Percentiles rank a stretch among this genome's conserved stretches.
phyloP scores from a whole-genome alignment of 2,329 filamentous ascomycete genomes.

The Diaporthe citri region DNA sequence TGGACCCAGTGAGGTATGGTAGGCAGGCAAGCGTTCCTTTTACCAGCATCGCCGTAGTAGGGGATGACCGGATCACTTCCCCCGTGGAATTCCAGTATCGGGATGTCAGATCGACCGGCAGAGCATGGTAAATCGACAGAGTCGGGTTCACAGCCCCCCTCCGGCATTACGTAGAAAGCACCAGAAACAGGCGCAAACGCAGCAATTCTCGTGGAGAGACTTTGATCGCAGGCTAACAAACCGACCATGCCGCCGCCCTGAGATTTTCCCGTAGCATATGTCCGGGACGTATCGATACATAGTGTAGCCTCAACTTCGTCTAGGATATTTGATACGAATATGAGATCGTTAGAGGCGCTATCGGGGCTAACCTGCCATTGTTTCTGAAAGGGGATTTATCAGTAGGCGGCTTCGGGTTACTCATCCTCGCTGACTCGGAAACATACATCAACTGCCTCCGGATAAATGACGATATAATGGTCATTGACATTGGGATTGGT shows the following conservation, averaged over 20 bases:
- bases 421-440: not conserved
- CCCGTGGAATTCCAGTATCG: not conserved
- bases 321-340: not conserved
- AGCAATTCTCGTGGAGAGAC: not conserved
- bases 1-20: constrained; percentile 1
- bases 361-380: constrained; percentile 7
- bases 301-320: not conserved
- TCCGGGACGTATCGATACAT: not conserved
- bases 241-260: constrained; percentile 7
- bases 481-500: not conserved
- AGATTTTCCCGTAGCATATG: not conserved
- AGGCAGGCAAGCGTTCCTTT: not conserved
- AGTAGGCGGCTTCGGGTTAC: not conserved
- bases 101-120: not conserved
- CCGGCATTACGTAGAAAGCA: not conserved
- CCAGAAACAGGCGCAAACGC: constrained; percentile 1
- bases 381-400: not conserved
- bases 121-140: not conserved
- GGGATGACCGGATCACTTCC: not conserved
- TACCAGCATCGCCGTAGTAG: not conserved
- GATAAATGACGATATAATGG: not conserved
- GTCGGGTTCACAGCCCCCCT: not conserved
- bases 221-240: not conserved
- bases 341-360: not conserved
- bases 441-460: constrained; percentile 2